Conservation (phyloP, 495 filamentous ascomycete genomes). For the Parathielavia appendiculata region DNA sequence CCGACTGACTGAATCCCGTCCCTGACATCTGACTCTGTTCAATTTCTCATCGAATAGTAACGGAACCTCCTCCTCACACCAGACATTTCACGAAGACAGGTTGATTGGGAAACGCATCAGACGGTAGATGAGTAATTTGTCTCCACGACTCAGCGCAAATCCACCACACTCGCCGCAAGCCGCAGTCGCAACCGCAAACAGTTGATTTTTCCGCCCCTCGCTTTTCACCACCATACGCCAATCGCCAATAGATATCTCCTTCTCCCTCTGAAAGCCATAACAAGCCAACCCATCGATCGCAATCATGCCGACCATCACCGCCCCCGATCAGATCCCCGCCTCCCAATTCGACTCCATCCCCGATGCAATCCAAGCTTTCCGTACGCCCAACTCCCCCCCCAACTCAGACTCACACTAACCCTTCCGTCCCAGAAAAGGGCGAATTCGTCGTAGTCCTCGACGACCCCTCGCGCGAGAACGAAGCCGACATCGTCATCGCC, state of each 20-base stretch:
- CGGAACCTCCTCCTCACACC: background rate
- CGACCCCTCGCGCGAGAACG: constrained; percentile 85
- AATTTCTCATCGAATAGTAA: background rate
- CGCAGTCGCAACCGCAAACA: background rate
- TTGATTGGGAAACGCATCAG: background rate
- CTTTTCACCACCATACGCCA: background rate
- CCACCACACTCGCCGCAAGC: background rate
- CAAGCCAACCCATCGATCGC: constrained; percentile 1
- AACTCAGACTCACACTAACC: constrained; percentile 11
- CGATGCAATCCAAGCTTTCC: constrained; percentile 76
- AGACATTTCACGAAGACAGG: background rate
- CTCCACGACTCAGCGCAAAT: background rate
- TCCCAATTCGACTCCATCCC: constrained; percentile 77
- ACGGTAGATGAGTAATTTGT: constrained; percentile 8
- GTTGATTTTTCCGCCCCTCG: constrained; percentile 1
- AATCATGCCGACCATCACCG: constrained; percentile 36
- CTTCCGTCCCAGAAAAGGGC: constrained; percentile 43
- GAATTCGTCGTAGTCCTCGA: constrained; percentile 96
- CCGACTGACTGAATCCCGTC: constrained; percentile 5
- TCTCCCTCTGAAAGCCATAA: background rate
- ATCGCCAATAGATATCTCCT: background rate
- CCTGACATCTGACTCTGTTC: constrained; percentile 11
- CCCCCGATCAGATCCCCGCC: constrained; percentile 33
- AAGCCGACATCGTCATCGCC: constrained; percentile 95
- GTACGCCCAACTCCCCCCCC: constrained; percentile 45